Evolutionary conservation across 257 asterid genomes (phyloP), one percentile per base, ranked within the genome.

Genomic region (Phtheirospermum japonicum): DNA sequence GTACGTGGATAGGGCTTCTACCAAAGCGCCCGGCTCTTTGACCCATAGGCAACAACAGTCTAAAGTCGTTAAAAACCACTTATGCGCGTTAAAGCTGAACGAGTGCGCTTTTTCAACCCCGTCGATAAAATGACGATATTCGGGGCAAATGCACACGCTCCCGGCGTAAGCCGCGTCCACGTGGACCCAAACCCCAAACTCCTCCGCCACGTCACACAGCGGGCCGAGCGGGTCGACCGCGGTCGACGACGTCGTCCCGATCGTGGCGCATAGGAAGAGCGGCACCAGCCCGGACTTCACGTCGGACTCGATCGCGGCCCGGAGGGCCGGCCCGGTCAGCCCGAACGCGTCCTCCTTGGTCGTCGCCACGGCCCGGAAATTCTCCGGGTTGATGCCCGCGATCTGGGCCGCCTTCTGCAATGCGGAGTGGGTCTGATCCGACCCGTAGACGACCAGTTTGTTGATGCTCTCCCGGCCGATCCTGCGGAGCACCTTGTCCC

Each of bases 31-130:
- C 0, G 96, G 93, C 10, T 88, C 75, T 13, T 86, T 88, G 8
- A 88, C 87, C 96, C 96, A 88, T 2, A 88, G 73, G 71, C 96
- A 88, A 39, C 96, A 88, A 69, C 96, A 88, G 53, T 88, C 94
- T 3, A 88, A 42, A 0, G 93, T 82, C 0, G 94, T 76, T 6
- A 87, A 63, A 48, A 84, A 87, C 95, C 95, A 87, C 69, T 87
- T 87, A 48, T 87, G 90, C 0, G 95, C 87, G 67, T 87, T 88
- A 65, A 88, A 85, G 72, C 92, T 85, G 76, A 88, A 76, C 0
- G 94, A 88, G 6, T 88, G 59, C 7, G 91, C 94, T 14, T 73
- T 68, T 14, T 88, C 94, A 0, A 88, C 79, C 2, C 96, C 96
- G 50, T 83, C 80, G 2, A 88, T 79, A 66, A 81, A 88, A 43